These are phyloP conservation scores for Penicillium brasilianum DNA, from an alignment of 2,329 filamentous ascomycete genomes.

Conservation along the genomic window DNA sequence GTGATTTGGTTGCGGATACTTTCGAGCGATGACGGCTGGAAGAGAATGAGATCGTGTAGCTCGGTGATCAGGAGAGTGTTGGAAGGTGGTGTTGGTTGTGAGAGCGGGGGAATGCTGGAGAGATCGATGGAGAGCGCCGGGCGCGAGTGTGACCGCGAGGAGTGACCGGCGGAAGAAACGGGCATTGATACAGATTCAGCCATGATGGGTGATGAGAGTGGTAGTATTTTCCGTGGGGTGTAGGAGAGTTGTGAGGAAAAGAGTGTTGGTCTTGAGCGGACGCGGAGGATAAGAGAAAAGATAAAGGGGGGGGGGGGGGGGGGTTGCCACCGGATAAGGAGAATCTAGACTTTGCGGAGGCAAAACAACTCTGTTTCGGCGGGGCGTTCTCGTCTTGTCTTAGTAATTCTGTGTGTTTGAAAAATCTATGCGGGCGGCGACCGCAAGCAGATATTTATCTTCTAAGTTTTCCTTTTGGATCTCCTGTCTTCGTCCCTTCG, in stretches of 20 bases:
- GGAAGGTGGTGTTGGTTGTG: constrained; percentile 52
- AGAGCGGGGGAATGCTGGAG: constrained; percentile 51
- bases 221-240: not conserved
- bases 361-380: not conserved
- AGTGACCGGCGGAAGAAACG: constrained; percentile 32
- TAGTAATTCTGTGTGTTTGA: not conserved
- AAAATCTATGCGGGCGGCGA: not conserved
- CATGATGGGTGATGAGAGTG: constrained; percentile 26
- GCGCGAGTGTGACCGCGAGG: constrained; percentile 36
- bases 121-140: constrained; percentile 53
- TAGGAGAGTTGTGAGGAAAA: constrained; percentile 4
- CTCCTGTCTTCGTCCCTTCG: not conserved
- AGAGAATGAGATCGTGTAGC: constrained; percentile 52
- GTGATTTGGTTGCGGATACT: constrained; percentile 51
- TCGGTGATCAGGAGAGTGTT: constrained; percentile 59
- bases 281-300: constrained; percentile 22
- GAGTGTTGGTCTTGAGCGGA: not conserved
- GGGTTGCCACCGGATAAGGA: constrained; percentile 28
- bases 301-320: constrained; percentile 19
- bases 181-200: constrained; percentile 29
- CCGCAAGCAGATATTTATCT: constrained; percentile 5
- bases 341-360: constrained; percentile 8
- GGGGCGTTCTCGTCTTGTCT: not conserved
- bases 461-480: not conserved
- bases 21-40: constrained; percentile 52